Base-by-base conservation (phyloP, 495 filamentous ascomycete species). In the Lentithecium fluviatile region DNA sequence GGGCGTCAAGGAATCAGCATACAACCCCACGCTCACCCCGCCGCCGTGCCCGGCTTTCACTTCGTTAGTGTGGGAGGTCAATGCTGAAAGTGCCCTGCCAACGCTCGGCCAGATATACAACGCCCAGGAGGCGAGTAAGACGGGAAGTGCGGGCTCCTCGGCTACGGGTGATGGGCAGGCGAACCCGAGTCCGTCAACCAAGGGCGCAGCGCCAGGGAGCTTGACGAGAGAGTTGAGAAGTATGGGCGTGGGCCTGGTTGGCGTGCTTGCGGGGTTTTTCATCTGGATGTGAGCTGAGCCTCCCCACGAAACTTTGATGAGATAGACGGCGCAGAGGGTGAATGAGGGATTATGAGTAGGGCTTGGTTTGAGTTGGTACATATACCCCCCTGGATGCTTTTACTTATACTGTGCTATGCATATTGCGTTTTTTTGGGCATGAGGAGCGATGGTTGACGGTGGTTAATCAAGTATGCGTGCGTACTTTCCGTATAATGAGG, bases 21-120 rank as follows among this genome's bases (percentile, higher is more conserved):
- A 95, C 75, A 77, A 76, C 26, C 79, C 87, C 6, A 76, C 68
- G 24, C 78, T 87, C 2, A 81, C 83, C 12, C 82, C 81, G n/a
- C 81, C 86, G 11, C 77, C 80, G 6, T 96, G 91, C 74, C 91
- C 91, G 11, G 71, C 82, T 2, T 86, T 81, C 21, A 92, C 88
- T 0, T 62, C 78, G 0, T 82, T 80, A 5, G 82, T 83, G 45
- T 96, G 90, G 90, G 75, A 82, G 37, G 83, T 94, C 6, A 73
- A 89, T 60, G 85, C 87, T 17, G 83, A 82, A 67, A 80, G 83
- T 1, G 71, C 81, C 6, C 78, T 93, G 11, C 90, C 90, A 0
- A 87, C 82, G 15, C 56, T 95, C 7, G 88, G 86, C 10, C 76
- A 83, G 66, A 82, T 60, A 32, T 64, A 26, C 32, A 20, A 63